phyloP scores from a whole-genome alignment of 805 yeast genomes.

The Spathaspora hagerdaliae region DNA sequence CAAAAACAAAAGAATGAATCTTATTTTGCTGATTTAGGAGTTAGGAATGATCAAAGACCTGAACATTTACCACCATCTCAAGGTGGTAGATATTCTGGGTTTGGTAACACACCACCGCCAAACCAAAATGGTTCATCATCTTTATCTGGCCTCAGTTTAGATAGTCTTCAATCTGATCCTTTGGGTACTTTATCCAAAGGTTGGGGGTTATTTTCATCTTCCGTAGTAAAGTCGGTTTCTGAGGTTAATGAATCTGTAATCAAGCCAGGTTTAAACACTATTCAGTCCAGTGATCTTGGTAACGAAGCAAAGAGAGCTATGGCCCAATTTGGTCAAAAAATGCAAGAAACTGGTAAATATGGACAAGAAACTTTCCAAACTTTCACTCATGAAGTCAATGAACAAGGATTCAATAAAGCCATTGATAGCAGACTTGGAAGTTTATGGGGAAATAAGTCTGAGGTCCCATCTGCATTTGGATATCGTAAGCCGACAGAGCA shows the following conservation, averaged over 20 bases:
- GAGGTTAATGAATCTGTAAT: constrained; percentile 88
- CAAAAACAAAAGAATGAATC: constrained; percentile 67
- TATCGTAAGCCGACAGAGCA: constrained; percentile 51
- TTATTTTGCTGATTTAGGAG: constrained; percentile 78
- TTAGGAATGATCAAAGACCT: constrained; percentile 67
- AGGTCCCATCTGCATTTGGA: constrained; percentile 66
- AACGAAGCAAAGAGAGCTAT: constrained; percentile 87
- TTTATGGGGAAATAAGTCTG: constrained; percentile 49
- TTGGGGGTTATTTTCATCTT: constrained; percentile 88
- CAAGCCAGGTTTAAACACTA: constrained; percentile 82
- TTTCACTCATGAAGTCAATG: constrained; percentile 46
- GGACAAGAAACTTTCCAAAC: constrained; percentile 65
- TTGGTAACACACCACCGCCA: constrained; percentile 76
- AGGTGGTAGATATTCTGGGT: constrained; percentile 91
- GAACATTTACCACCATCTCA: constrained; percentile 83
- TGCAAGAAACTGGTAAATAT: constrained; percentile 80
- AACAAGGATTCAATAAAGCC: constrained; percentile 36
- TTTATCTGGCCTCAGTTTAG: constrained; percentile 55
- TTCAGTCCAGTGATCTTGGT: constrained; percentile 73
- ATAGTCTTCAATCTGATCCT: constrained; percentile 77
- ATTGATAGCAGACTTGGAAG: constrained; percentile 47
- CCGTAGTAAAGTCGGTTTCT: constrained; percentile 75
- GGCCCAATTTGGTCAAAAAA: constrained; percentile 91
- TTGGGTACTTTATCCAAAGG: constrained; percentile 87
- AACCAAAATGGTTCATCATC: constrained; percentile 33